phyloP scores from a whole-genome alignment of 73 alveolate species.

The Paraurostyla sp. region DNA sequence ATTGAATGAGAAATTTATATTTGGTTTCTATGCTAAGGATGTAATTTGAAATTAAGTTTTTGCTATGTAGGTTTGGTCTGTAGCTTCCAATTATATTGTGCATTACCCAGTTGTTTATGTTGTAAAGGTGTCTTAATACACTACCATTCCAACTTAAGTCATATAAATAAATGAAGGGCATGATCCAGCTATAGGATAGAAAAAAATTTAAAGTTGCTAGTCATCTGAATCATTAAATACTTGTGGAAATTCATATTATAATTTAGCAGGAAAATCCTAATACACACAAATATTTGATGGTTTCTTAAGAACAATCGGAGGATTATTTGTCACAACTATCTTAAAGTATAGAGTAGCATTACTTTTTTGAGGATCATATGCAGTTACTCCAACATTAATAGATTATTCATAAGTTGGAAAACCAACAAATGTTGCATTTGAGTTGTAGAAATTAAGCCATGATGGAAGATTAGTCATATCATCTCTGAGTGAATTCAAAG shows the following conservation, averaged over 20 bases:
- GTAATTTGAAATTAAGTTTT: background rate
- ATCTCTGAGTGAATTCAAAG: background rate
- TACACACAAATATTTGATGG: conserved; percentile 15
- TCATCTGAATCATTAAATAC: conserved; percentile 1
- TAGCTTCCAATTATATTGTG: background rate
- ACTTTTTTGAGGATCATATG: conserved; percentile 12
- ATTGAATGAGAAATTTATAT: background rate
- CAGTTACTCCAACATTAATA: background rate
- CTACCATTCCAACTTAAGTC: background rate
- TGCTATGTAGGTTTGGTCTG: background rate
- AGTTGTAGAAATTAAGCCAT: background rate
- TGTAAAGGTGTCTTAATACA: background rate
- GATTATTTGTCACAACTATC: background rate
- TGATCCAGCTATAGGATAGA: background rate
- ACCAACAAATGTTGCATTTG: conserved; percentile 2
- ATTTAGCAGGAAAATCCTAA: background rate
- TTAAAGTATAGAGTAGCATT: background rate
- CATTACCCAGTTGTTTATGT: conserved; percentile 15
- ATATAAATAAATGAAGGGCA: conserved; percentile 3
- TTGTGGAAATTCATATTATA: conserved; percentile 2
- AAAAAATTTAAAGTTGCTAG: background rate
- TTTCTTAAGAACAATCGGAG: background rate
- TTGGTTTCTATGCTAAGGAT: background rate
- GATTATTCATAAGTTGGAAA: conserved; percentile 24
- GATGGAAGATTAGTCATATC: background rate